A percentile compares a stretch with the other conserved stretches of the same genome.
phyloP scores from a whole-genome alignment of 2,329 filamentous ascomycete species.

The Hymenoscyphus fraxineus region DNA sequence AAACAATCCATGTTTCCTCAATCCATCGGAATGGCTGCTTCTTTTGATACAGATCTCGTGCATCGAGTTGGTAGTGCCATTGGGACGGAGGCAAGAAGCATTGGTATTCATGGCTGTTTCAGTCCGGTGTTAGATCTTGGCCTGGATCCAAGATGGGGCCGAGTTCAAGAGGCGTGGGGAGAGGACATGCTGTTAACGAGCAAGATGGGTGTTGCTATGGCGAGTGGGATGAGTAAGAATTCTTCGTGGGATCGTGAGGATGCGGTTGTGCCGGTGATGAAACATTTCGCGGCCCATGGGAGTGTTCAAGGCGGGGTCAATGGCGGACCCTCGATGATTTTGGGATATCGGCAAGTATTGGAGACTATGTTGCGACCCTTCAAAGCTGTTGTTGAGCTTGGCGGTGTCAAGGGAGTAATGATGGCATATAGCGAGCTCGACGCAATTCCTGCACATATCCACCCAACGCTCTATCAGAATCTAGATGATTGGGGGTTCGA shows the following conservation, averaged over 20 bases:
- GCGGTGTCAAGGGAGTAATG: slow-evolving; percentile 42
- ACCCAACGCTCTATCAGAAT: slow-evolving; percentile 39
- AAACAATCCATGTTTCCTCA: slow-evolving; percentile 46
- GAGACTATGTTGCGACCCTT: slow-evolving; percentile 43
- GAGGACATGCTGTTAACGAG: slow-evolving; percentile 44
- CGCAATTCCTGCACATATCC: slow-evolving; percentile 39
- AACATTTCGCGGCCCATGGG: slow-evolving; percentile 45
- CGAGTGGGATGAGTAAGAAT: slow-evolving; percentile 43
- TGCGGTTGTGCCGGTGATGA: slow-evolving; percentile 43
- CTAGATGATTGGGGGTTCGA: slow-evolving; percentile 41
- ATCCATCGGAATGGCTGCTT: slow-evolving; percentile 40
- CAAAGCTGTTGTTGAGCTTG: slow-evolving; percentile 41
- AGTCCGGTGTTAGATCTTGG: slow-evolving; percentile 43
- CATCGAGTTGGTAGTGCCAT: slow-evolving; percentile 42
- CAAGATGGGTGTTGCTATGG: slow-evolving; percentile 43
- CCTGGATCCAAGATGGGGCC: slow-evolving; percentile 43
- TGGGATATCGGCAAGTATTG: slow-evolving; percentile 41
- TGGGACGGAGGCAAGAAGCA: slow-evolving; percentile 41
- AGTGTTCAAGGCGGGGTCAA: slow-evolving; percentile 42
- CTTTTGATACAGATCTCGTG: slow-evolving; percentile 42
- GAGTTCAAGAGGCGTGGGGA: slow-evolving; percentile 42
- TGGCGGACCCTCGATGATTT: slow-evolving; percentile 42
- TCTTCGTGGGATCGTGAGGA: slow-evolving; percentile 41
- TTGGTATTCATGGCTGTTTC: slow-evolving; percentile 44
- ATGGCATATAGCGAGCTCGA: slow-evolving; percentile 45